A percentile compares a stretch with the other conserved stretches of the same genome.
These are phyloP conservation scores for Yamadazyma spencermartinsiae DNA, from an alignment of 1,139 yeast species.

Conservation along the genomic window DNA sequence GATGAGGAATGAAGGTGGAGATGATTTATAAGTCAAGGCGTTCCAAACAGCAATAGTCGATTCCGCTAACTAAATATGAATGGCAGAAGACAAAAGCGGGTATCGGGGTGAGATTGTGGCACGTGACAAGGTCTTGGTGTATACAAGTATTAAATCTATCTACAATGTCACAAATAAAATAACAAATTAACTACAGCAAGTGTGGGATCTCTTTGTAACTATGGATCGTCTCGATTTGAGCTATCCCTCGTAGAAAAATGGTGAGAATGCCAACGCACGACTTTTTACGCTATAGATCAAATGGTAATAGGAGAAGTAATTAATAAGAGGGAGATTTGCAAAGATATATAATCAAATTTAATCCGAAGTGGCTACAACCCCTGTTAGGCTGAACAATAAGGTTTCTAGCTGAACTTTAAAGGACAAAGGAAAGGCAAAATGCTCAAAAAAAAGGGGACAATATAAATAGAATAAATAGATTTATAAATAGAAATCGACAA, in stretches of 20 bases:
- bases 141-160: no score
- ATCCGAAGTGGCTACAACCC: no score
- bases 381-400: no score
- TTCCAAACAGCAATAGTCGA: neutral
- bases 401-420: no score
- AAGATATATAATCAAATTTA: no score
- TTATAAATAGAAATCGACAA: neutral
- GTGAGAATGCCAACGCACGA: neutral
- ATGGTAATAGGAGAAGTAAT: no score
- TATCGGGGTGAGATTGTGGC: neutral
- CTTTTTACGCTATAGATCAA: no score
- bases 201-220: neutral
- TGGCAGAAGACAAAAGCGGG: neutral
- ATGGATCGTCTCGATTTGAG: no score
- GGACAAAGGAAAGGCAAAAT: neutral
- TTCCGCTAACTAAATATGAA: no score
- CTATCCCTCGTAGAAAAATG: conserved; percentile 1
- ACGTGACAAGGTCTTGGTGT: no score
- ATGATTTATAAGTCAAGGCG: neutral
- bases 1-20: neutral
- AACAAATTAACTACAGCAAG: neutral
- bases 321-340: neutral
- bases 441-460: neutral
- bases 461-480: conserved; percentile 1
- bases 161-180: no score